Evolutionary conservation across 768 basidiomycete genomes (phyloP), one percentile per base, ranked within the genome.

Genomic region (Russula olivacea): DNA sequence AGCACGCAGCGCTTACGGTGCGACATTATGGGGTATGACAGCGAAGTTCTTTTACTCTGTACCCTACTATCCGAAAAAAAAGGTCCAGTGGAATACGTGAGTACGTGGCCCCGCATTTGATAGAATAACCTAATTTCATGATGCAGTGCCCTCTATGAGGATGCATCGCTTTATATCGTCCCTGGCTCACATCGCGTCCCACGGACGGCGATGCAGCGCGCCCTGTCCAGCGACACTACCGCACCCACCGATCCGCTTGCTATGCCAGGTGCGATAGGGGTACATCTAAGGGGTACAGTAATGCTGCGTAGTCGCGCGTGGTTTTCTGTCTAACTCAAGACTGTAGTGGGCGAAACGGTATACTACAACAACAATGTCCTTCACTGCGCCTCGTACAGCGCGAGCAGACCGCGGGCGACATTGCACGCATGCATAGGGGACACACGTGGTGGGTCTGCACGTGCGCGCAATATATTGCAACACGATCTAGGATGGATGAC

Each of bases 51-150:
- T 25, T 8, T 25, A 28, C 7, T 55, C 8, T 40, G n/a, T 1
- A 2, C 1, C 23, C 45, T 15, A 12, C 43, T 23, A 36, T 15
- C 5, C 11, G 36, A 28, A 47, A 17, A 36, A 36, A 55, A 38
- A 90, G 87, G 79, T 89, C 0, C 88, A 92, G 74, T 91, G 88
- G 88, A 91, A 91, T 69, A 84, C 87, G 88, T 88, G 76, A 58
- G 83, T 75, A 8, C 9, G 9, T 30, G 4, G 12, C 36, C 17
- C 9, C n/a, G 36, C 30, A n/a, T n/a, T 10, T 34, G 30, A 59
- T 23, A 47, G 41, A 11, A 19, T 19, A 10, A 0, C 6, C 21
- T 28, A 41, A 49, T 21, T 28, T n/a, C 52, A 49, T 5, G 7
- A 21, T 12, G 11, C 68, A 88, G 87, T 0, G 88, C 87, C 0